Percentiles rank a stretch among this genome's conserved stretches.
Conservation (phyloP, 331 rosid species). For the Quercus tomentella region DNA sequence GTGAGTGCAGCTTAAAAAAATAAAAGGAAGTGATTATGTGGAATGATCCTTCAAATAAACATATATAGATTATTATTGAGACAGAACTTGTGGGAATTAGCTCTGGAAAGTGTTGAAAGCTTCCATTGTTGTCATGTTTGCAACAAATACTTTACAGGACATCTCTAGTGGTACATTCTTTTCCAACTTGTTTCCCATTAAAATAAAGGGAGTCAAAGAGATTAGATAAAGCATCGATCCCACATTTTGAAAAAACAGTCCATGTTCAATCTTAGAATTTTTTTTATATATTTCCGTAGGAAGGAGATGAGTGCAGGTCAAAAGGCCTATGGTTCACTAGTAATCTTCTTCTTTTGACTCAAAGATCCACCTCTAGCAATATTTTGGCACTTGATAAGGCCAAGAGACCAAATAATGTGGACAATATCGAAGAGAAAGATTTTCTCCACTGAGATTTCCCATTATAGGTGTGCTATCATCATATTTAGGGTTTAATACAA, state of each 20-base stretch:
- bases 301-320: background rate
- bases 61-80: background rate
- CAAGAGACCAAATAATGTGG: slow-evolving; percentile 41
- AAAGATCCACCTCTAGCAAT: background rate
- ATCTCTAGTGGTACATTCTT: background rate
- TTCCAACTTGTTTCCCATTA: background rate
- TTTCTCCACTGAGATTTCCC: slow-evolving; percentile 32
- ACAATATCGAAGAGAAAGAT: slow-evolving; percentile 32
- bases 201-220: background rate
- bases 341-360: slow-evolving; percentile 25
- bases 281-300: background rate
- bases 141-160: background rate
- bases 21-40: background rate
- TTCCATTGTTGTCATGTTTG: background rate
- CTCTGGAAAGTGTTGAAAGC: background rate
- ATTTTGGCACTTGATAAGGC: background rate
- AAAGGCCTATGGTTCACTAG: slow-evolving; percentile 11
- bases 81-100: background rate
- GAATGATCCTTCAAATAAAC: background rate
- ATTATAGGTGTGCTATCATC: background rate
- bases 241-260: background rate
- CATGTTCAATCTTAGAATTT: background rate
- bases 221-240: background rate
- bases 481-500: slow-evolving; percentile 4
- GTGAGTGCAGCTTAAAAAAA: background rate